Base-by-base conservation (phyloP, 352 stramenopile genomes). In the Phytophthora nicotianae region DNA sequence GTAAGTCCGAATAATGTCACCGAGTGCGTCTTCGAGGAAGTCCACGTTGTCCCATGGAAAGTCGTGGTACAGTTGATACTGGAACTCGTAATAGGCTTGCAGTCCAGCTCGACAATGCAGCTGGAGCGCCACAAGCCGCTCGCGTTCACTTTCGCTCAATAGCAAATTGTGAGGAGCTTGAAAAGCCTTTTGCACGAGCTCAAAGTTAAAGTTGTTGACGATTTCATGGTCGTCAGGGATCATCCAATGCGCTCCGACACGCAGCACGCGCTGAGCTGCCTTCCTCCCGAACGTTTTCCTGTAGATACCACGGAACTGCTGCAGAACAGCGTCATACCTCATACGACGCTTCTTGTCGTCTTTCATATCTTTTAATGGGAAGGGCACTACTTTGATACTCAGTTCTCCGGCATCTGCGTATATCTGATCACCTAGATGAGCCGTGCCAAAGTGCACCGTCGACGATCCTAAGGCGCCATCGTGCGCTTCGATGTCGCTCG, bases 191-290 rank as follows among this genome's bases (percentile, higher is more conserved):
- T 80, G 57, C 14, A 83, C 68, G 8, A 65, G 47, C 51, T 77
- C 69, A 17, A 68, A 68, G 55, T 88, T 91, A 56, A 89, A 72
- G 53, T 93, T 93, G 69, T 91, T 93, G 53, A 85, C 58, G 16
- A 93, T 69, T 40, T 93, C 84, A 57, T 93, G 84, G 64, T 93
- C 84, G 50, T 93, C 84, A 0, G 83, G 79, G 4, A 91, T 46
- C 84, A 93, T 93, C 83, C 81, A 91, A 54, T 91, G 82, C 11
- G 84, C 84, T 23, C 84, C 84, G 4, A 59, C 41, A 2, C 84
- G 81, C 3, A 91, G 58, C 50, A 89, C 75, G n/a, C 68, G 68
- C 50, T 90, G 81, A 0, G 74, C 55, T 41, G 59, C 50, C 2
- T 66, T 65, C 6, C 82, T 76, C 5, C 84, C 80, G 21, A 85